Evolutionary conservation across 2,329 filamentous ascomycete species (phyloP).

Genomic region (Colletotrichum sp.): DNA sequence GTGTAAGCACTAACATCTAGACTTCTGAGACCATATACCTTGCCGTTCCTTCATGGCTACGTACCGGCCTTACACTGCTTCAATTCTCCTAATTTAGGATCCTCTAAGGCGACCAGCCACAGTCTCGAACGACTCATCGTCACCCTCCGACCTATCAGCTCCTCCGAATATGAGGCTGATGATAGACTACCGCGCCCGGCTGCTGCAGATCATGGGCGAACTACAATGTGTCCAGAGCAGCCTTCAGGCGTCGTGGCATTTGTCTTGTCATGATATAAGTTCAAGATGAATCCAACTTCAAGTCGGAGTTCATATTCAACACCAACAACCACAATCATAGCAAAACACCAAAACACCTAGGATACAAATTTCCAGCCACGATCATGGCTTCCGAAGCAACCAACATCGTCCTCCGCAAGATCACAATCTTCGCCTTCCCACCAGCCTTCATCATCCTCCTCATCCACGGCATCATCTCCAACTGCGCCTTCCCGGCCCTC

Average conservation of each 20-base stretch:
- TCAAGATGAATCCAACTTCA: neutral
- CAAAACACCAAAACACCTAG: neutral
- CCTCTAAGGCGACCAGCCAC: too few species aligned
- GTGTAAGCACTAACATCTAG: neutral
- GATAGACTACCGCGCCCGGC: neutral
- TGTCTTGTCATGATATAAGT: neutral
- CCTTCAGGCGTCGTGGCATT: neutral
- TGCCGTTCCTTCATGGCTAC: neutral
- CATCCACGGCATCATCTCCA: constrained; percentile 6
- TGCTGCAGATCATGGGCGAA: neutral
- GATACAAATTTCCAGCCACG: fast-evolving
- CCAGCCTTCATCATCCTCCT: constrained; percentile 9
- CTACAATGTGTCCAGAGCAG: neutral
- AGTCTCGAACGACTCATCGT: neutral
- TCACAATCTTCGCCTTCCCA: constrained; percentile 28
- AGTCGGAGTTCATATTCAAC: neutral
- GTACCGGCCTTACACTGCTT: neutral
- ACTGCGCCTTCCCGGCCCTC: constrained; percentile 19
- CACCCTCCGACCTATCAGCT: neutral
- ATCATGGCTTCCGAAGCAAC: neutral
- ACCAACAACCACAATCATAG: neutral
- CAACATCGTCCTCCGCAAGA: neutral
- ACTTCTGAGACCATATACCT: neutral
- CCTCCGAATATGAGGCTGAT: neutral
- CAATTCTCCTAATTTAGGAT: neutral